Conservation (phyloP, 1,284 basidiomycete species). For the Pulchroboletus neoregius region DNA sequence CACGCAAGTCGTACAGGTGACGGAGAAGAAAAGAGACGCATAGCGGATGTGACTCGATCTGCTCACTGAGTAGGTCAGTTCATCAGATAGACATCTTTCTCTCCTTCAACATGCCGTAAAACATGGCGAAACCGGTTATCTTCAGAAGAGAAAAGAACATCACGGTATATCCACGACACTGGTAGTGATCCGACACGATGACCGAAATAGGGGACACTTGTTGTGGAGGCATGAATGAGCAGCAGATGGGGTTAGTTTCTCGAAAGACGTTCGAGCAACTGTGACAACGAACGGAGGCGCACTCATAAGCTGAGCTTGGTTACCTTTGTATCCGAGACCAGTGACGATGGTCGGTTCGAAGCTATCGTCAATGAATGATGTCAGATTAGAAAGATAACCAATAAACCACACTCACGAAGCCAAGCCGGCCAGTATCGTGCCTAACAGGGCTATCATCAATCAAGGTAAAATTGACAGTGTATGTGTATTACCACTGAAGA, state of each 20-base stretch:
- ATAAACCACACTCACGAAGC: constrained; percentile 24
- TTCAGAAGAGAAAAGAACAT: constrained; percentile 38
- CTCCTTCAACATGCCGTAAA: constrained; percentile 39
- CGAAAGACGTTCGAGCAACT: constrained; percentile 36
- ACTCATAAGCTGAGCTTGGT: constrained; percentile 46
- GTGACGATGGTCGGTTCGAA: constrained; percentile 54
- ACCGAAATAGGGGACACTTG: too few species aligned
- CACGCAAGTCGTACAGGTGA: constrained; percentile 39
- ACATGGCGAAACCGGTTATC: constrained; percentile 47
- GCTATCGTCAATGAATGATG: constrained; percentile 27
- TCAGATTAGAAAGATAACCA: constrained; percentile 4
- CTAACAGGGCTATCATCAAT: constrained; percentile 25
- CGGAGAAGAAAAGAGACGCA: constrained; percentile 47
- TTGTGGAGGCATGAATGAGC: too few species aligned
- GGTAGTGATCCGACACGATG: constrained; percentile 43
- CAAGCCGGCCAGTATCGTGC: constrained; percentile 40
- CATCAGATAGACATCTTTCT: too few species aligned
- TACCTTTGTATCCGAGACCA: constrained; percentile 43
- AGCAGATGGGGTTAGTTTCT: too few species aligned
- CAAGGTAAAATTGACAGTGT: background rate
- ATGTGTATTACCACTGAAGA: constrained; percentile 27
- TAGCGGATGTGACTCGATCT: constrained; percentile 40
- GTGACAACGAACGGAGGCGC: constrained; percentile 46
- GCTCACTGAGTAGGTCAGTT: constrained; percentile 24
- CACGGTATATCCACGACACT: constrained; percentile 39